Conservation (phyloP, 768 basidiomycete species). For the Amanita phalloides region DNA sequence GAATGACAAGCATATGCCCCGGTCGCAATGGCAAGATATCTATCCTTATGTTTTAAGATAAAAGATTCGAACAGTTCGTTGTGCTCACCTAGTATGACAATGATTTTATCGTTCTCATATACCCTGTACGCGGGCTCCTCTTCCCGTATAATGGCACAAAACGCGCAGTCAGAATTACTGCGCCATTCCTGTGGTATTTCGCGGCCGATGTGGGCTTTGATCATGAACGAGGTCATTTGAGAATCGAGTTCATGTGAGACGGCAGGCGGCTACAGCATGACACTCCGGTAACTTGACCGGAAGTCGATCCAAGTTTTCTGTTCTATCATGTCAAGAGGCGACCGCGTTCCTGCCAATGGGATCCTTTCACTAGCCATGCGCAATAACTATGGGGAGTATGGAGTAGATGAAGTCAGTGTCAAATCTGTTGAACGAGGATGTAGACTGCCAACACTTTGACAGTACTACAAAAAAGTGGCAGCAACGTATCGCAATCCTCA, state of each 20-base stretch:
- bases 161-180: constrained; percentile 39
- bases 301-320: no score
- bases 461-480: constrained; percentile 61
- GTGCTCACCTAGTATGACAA: constrained; percentile 50
- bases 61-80: not conserved
- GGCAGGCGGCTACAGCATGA: not conserved
- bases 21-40: constrained; percentile 59
- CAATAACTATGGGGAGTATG: constrained; percentile 28
- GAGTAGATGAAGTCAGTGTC: constrained; percentile 44
- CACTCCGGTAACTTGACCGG: constrained; percentile 16
- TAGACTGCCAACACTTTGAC: not conserved
- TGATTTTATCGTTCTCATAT: constrained; percentile 51
- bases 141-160: constrained; percentile 53
- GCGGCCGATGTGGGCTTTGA: constrained; percentile 46
- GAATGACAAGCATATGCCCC: constrained; percentile 64
- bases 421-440: not conserved
- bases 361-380: constrained; percentile 28
- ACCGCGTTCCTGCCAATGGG: constrained; percentile 20
- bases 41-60: constrained; percentile 11
- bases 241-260: constrained; percentile 24
- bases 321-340: constrained; percentile 21
- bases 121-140: constrained; percentile 37
- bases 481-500: constrained; percentile 65
- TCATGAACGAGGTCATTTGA: constrained; percentile 65
- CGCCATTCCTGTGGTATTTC: constrained; percentile 37